phyloP scores from a whole-genome alignment of 148 eudicot species.

The Rheum nobile region DNA sequence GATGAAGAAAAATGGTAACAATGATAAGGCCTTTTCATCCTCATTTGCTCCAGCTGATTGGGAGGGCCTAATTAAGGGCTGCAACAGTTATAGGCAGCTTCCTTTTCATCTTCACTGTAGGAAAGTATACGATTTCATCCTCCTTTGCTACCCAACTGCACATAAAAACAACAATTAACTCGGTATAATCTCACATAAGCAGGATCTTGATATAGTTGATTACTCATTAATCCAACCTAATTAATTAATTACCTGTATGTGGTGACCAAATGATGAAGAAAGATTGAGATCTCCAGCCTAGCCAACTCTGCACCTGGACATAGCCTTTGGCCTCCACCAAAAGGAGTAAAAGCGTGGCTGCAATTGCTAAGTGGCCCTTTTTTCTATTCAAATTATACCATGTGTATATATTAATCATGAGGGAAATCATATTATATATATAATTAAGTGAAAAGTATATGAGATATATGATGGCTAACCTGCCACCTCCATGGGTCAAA shows the following conservation, averaged over 20 bases:
- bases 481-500: slow-evolving; percentile 97
- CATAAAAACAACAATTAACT: too few relatives aligned
- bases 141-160: slow-evolving; percentile 74
- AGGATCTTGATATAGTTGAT: too few relatives aligned
- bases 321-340: slow-evolving; percentile 93
- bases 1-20: background rate
- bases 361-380: slow-evolving; percentile 31
- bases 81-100: slow-evolving; percentile 58
- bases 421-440: background rate
- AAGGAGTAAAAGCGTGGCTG: slow-evolving; percentile 60
- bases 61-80: slow-evolving; percentile 8
- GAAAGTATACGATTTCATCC: slow-evolving; percentile 77
- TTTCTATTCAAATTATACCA: slow-evolving; percentile 25
- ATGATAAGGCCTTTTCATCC: background rate
- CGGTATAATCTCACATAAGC: too few relatives aligned
- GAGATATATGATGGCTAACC: slow-evolving; percentile 24
- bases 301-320: slow-evolving; percentile 88
- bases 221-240: background rate
- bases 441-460: background rate
- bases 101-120: slow-evolving; percentile 78
- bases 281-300: slow-evolving; percentile 78
- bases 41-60: too few relatives aligned
- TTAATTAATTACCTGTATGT: slow-evolving; percentile 38
- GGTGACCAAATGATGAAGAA: slow-evolving; percentile 84
- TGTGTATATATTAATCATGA: background rate